phyloP scores from a whole-genome alignment of 2,329 filamentous ascomycete genomes.

The Chaetothyriales sp. region DNA sequence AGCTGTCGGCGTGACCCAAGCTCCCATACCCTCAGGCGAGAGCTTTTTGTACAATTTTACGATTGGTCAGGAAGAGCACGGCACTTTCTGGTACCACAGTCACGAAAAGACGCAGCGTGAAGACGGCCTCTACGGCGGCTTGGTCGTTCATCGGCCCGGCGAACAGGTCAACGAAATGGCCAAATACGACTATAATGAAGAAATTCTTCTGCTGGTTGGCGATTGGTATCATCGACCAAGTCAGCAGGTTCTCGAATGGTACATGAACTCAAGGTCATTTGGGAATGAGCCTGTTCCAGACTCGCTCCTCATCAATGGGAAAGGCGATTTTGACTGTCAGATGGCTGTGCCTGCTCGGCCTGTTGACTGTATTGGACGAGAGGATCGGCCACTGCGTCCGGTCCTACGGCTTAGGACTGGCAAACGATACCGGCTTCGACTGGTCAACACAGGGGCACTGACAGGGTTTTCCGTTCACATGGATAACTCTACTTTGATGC shows the following conservation, averaged over 20 bases:
- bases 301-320: slow-evolving; percentile 50
- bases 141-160: slow-evolving; percentile 47
- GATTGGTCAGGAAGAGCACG: slow-evolving; percentile 35
- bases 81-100: slow-evolving; percentile 52
- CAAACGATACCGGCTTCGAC: slow-evolving; percentile 40
- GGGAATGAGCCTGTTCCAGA: slow-evolving; percentile 52
- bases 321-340: slow-evolving; percentile 39
- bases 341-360: slow-evolving; percentile 32
- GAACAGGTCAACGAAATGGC: slow-evolving; percentile 21
- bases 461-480: slow-evolving; percentile 29
- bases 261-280: slow-evolving; percentile 28
- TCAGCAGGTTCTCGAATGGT: slow-evolving; percentile 29
- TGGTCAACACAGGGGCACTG: slow-evolving; percentile 63
- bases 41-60: slow-evolving; percentile 54
- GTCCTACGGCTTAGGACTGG: slow-evolving; percentile 17
- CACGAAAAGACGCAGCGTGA: slow-evolving; percentile 49
- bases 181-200: slow-evolving; percentile 23
- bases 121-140: slow-evolving; percentile 50
- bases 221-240: slow-evolving; percentile 36
- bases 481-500: slow-evolving; percentile 21
- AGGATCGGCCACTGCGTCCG: slow-evolving; percentile 16
- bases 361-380: slow-evolving; percentile 26
- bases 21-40: slow-evolving; percentile 46
- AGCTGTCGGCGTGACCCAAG: slow-evolving; percentile 50
- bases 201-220: slow-evolving; percentile 32